A percentile compares a stretch with the other conserved stretches of the same genome.
These are phyloP conservation scores for Aspergillus jensenii DNA, from an alignment of 2,329 filamentous ascomycete species.

Conservation along the genomic window DNA sequence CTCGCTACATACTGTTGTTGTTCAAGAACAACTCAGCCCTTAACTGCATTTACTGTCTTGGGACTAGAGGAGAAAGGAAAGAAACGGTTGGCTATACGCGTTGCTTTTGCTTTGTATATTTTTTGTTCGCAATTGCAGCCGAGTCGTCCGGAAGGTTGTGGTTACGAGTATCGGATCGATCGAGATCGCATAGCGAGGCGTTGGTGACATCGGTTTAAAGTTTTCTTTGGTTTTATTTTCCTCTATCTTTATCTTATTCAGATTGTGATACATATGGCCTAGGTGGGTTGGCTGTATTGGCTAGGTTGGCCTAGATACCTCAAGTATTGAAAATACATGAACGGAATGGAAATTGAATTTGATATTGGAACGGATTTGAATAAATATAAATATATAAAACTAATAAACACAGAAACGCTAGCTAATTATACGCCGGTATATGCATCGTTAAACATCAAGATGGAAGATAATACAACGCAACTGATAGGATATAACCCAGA, in stretches of 20 bases:
- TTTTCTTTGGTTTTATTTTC: neutral
- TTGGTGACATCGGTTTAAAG: neutral
- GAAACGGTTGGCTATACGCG: neutral
- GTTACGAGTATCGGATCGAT: neutral
- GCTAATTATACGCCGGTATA: neutral
- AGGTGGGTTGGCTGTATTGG: neutral
- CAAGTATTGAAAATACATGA: neutral
- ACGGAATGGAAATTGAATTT: neutral
- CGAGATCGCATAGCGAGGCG: conserved; percentile 5
- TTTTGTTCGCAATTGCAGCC: neutral
- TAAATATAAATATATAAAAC: no score
- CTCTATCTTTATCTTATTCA: neutral
- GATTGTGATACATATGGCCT: neutral
- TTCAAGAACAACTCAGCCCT: neutral
- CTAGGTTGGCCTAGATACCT: neutral
- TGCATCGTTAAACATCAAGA: neutral
- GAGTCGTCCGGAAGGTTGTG: neutral
- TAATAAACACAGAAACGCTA: no score
- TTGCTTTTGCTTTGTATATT: neutral
- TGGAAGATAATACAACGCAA: neutral
- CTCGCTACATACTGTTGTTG: neutral
- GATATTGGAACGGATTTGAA: neutral
- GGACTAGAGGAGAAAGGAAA: neutral
- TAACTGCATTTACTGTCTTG: neutral
- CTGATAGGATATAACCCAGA: neutral